Evolutionary conservation across 768 basidiomycete genomes (phyloP), one percentile per base, ranked within the genome.

Genomic region (Pisolithus marmoratus): DNA sequence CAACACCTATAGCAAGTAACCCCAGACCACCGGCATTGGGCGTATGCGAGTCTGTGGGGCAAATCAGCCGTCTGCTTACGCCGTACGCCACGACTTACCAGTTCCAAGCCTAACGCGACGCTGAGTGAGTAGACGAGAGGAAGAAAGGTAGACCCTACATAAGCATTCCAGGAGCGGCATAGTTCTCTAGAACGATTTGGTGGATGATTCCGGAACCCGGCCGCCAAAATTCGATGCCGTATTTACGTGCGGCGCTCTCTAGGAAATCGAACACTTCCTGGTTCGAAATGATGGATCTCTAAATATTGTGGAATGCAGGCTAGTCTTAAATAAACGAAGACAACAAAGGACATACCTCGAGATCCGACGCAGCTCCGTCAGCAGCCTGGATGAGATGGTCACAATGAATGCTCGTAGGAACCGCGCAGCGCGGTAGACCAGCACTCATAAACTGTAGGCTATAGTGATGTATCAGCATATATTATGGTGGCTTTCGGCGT

Each of bases 391-490:
- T 97, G 42, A 99, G 78, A 70, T 99, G 96, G 64, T 99, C 96
- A 62, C 96, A 99, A 68, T 99, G 96, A 56, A 99, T 96, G 56
- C 89, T 90, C 7, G 86, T 81, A 29, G 89, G 89, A 1, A 97
- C 95, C 15, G 90, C 89, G 61, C 86, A 89, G 55, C 79, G 78
- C 23, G 82, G 70, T 48, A 96, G 80, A 19, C 91, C 92, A 51
- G 94, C 94, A 48, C 94, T 95, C 91, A 96, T 97, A 71, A 98
- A 99, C 72, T 99, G 96, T 53, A 99, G 72, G 54, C 94, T 85
- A 49, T 61, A 59, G 20, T 41, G n/a, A 29, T 27, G 29, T 26
- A 38, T 58, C 38, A 53, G 51, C 31, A 37, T n/a, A 26, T 50
- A 49, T 5, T 36, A 40, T 36, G 34, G 20, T 4, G 34, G 34